Evolutionary conservation across 192 early-diverging fungal species (phyloP).

Genomic region (Coemansia sp.): DNA sequence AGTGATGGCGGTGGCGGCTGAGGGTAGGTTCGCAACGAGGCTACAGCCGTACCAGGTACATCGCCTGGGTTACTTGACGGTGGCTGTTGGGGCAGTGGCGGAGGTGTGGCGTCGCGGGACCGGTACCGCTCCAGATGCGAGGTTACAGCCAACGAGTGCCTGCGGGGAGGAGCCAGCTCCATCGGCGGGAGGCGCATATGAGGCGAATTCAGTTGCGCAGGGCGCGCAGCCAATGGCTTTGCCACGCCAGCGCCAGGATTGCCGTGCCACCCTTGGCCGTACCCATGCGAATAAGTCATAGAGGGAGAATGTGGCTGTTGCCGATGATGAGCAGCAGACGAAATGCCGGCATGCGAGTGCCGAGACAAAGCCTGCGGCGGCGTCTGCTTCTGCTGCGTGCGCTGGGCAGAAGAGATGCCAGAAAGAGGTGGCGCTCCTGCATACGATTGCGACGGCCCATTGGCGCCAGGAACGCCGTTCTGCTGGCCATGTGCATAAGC

Average conservation of each 20-base stretch:
- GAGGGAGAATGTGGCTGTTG: constrained; percentile 23
- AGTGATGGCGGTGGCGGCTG: constrained; percentile 7
- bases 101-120: constrained; percentile 39
- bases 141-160: constrained; percentile 56
- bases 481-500: constrained; percentile 14
- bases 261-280: constrained; percentile 3
- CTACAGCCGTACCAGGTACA: constrained; percentile 9
- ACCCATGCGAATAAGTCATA: constrained; percentile 5
- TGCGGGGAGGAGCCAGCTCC: constrained; percentile 42
- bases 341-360: constrained; percentile 3
- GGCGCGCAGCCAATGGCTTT: background rate
- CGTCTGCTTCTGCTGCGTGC: constrained; percentile 1
- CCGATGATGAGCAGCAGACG: constrained; percentile 2
- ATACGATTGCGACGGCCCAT: constrained; percentile 2
- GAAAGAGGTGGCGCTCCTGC: background rate
- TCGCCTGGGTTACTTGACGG: background rate
- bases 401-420: background rate
- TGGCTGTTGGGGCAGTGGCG: constrained; percentile 8
- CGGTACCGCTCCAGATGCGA: constrained; percentile 55
- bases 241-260: background rate
- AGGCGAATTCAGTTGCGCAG: constrained; percentile 1
- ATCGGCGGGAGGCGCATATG: constrained; percentile 48
- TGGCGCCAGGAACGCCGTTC: background rate
- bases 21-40: constrained; percentile 2
- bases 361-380: constrained; percentile 2